Base-by-base conservation (phyloP, 176 grass and related monocot genomes). In the Alloteropsis semialata region DNA sequence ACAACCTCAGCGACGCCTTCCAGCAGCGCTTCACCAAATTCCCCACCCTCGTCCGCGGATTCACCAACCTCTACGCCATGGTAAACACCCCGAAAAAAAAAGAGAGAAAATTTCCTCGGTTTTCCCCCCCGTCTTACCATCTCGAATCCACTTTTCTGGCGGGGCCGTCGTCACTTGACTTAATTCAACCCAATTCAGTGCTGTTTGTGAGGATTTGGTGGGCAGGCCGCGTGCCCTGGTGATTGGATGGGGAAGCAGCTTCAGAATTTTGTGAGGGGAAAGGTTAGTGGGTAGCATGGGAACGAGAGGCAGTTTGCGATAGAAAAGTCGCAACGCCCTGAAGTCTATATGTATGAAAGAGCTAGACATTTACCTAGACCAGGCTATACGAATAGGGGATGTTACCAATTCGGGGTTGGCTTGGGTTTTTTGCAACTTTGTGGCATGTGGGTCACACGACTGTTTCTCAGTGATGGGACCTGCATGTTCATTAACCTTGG, bases 21-120 rank as follows among this genome's bases (percentile, higher is more conserved):
- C 91, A 99, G 85, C 97, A 99, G 83, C 93, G 97, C 63, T 99
- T 99, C 82, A 96, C 97, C 89, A 96, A 96, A 89, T 92, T 99
- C 91, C 97, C 97, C 87, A 99, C 97, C 61, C 93, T 96, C 82
- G 93, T 99, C 68, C 84, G 89, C 60, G 97, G 97, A 69, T 99
- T 99, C 89, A 76, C 89, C 80, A 99, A 99, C 49, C 93, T 99
- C 77, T 99, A 89, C 72, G 97, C 97, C 72, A 99, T 99, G 97
- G 97, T 99, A 82, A 68, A 8, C 13, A 46, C 21, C 46, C n/a
- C n/a, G n/a, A n/a, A n/a, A 5, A 27, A 29, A 44, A 18, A 33
- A 39, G 21, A 0, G 34, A 15, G 28, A 33, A 44, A 46, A 5
- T n/a, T n/a, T 34, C 12, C 6, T 13, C 24, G 32, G 42, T 70